These are phyloP conservation scores for Boletus smithii DNA, from an alignment of 1,284 basidiomycete genomes.

Conservation along the genomic window DNA sequence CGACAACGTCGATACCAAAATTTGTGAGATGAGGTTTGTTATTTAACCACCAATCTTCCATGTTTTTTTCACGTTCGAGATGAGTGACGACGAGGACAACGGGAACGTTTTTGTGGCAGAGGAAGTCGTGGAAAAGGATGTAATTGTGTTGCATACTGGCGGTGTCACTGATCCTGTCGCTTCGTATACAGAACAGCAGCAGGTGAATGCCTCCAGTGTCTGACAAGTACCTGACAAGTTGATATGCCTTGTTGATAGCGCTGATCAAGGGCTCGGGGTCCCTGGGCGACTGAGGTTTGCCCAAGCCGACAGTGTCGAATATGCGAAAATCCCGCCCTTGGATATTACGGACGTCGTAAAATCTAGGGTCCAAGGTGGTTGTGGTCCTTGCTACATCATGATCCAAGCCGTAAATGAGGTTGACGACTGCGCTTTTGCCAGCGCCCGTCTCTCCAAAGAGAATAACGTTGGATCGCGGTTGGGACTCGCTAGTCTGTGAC, in stretches of 20 bases:
- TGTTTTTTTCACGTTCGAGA: slow-evolving; percentile 28
- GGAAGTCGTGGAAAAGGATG: slow-evolving; percentile 32
- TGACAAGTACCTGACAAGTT: slow-evolving; percentile 25
- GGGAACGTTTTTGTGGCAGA: slow-evolving; percentile 31
- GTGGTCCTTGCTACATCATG: slow-evolving; percentile 20
- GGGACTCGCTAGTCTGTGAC: slow-evolving; percentile 9
- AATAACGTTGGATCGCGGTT: slow-evolving; percentile 19
- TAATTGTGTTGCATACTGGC: slow-evolving; percentile 34
- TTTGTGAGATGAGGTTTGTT: slow-evolving; percentile 20
- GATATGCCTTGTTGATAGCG: slow-evolving; percentile 32
- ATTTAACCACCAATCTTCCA: slow-evolving; percentile 29
- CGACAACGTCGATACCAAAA: slow-evolving; percentile 19
- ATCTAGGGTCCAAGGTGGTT: slow-evolving; percentile 26
- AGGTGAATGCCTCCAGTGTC: slow-evolving; percentile 33
- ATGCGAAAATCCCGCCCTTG: slow-evolving; percentile 25
- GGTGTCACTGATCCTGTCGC: slow-evolving; percentile 35
- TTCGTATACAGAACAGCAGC: slow-evolving; percentile 37
- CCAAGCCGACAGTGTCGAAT: slow-evolving; percentile 32
- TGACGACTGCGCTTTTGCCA: slow-evolving; percentile 31
- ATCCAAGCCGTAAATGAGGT: slow-evolving; percentile 21
- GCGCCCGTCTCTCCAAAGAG: slow-evolving; percentile 31
- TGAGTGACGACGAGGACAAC: slow-evolving; percentile 28
- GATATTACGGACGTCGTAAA: slow-evolving; percentile 19
- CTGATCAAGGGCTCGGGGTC: slow-evolving; percentile 27
- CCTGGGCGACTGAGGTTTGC: slow-evolving; percentile 27